Evolutionary conservation across 1,284 basidiomycete genomes (phyloP), one percentile per base, ranked within the genome.

Genomic region (Kwoniella shivajii): DNA sequence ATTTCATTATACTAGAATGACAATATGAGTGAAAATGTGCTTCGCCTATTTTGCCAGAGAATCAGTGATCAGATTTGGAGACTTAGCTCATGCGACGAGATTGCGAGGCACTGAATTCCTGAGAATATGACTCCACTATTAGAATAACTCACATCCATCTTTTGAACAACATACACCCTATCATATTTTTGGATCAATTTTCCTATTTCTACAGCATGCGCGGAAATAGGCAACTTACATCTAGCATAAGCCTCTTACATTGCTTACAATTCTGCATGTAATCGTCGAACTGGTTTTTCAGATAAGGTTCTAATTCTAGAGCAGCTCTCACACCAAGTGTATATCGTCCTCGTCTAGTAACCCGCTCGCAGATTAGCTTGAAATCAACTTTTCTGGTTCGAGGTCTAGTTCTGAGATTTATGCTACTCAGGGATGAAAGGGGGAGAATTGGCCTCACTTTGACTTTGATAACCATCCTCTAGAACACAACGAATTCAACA

Each of bases 391-490:
- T 29, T 44, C 54, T 36, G 37, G 13, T 37, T 16, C 56, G 43
- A 55, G 51, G 33, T 46, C 10, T 4, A 18, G 11, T 3, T n/a
- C 6, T 36, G 20, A 11, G 4, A 16, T 10, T 11, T 4, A 5
- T 14, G 2, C 11, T 5, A 18, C 18, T 29, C 7, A 24, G 26
- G 33, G 9, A 10, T 41, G n/a, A 53, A 31, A 39, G 49, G n/a
- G 9, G 14, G 6, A 43, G 24, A 27, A n/a, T n/a, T n/a, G n/a
- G n/a, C n/a, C 73, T 54, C 37, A 76, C 75, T 66, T 64, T 2
- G 75, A 78, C 49, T 63, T 67, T 13, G 46, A 37, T 1, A 78
- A 56, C 74, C 74, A 78, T 7, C 71, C 67, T 42, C 76, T 60
- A 9, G 67, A 66, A 4, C 73, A 72, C 18, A 75, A 64, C 2